Base-by-base conservation (phyloP, 2,329 filamentous ascomycete species). In the Fusarium incarnatum region DNA sequence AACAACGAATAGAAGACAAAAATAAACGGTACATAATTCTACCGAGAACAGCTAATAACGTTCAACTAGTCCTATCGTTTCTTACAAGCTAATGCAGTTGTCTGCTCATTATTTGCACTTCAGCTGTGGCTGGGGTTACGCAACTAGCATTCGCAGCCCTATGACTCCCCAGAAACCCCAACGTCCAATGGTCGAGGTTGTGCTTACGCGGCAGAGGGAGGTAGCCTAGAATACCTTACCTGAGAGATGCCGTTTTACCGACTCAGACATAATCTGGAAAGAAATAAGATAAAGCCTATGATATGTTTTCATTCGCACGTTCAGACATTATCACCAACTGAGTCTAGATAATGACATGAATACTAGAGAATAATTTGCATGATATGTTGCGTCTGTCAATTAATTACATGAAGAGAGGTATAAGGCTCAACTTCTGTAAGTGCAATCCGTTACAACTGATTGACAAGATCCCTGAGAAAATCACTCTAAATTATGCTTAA, bases 191-290 rank as follows among this genome's bases (percentile, higher is more conserved):
- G 65, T 37, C 37, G 46, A 30, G 46, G 22, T 44, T 53, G 32
- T 71, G 70, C 70, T 72, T 67, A 71, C 70, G 70, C 70, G 70
- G 70, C 70, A 64, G 48, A 71, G 48, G 28, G 59, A 71, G 64
- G 68, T 42, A 53, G 46, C 60, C 68, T 61, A 64, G 25, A 61
- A 44, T 66, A 22, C 22, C 28, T 48, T 11, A 44, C 30, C 23
- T 49, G n/a, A 60, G 27, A 42, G 50, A 28, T 68, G 63, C 63
- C 68, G 63, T 32, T 30, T 49, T 67, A 30, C 49, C 23, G 47
- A 22, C 23, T n/a, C 20, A 15, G 34, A 18, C 23, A 53, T 27
- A 15, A 50, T 16, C 44, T 52, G 44, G 41, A 50, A 34, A 8
- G 3, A 16, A 23, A 23, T 7, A 11, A 44, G 8, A 15, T 28